Evolutionary conservation across 495 filamentous ascomycete genomes (phyloP), one percentile per base, ranked within the genome.

Genomic region (Cenococcum geophilum): DNA sequence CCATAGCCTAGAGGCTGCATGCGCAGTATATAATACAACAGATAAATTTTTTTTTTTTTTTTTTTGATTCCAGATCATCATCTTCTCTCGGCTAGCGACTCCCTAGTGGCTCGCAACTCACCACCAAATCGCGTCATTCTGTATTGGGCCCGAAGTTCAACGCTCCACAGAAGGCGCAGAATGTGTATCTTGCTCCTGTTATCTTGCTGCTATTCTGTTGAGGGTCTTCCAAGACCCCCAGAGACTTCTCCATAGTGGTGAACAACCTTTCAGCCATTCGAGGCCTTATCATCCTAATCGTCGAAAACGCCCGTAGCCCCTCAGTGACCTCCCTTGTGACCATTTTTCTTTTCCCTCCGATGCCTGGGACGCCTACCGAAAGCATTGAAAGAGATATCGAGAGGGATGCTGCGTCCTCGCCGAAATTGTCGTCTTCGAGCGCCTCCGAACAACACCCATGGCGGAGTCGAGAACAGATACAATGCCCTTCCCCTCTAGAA

Each of bases 401-500:
- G 18, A 14, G 40, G 14, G 40, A 45, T 48, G 16, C 55, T 18
- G 12, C n/a, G 20, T 36, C 22, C 16, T 21, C 14, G 11, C 60
- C 63, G 25, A 61, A 53, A 22, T 42, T 52, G 34, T 62, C 63
- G 9, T 50, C 50, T 11, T 48, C 45, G 8, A 67, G 54, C 34
- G 59, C 48, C 0, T 48, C 20, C 16, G 57, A 63, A 20, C 25
- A 60, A 37, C 36, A 63, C 20, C 20, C 25, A 53, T 67, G 64
- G 64, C 60, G 64, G 5, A 63, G 63, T 32, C 55, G 59, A 18
- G 40, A 45, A 10, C 40, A 14, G 4, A 45, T 45, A 16, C 40
- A 16, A 18, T 4, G 40, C 40, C 40, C 3, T 4, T 16, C 40
- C 18, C 40, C 18, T 14, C 18, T 45, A 10, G 18, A 18, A 18